These are phyloP conservation scores for Omphalotus guepiniiformis DNA, from an alignment of 768 basidiomycete genomes.

Conservation along the genomic window DNA sequence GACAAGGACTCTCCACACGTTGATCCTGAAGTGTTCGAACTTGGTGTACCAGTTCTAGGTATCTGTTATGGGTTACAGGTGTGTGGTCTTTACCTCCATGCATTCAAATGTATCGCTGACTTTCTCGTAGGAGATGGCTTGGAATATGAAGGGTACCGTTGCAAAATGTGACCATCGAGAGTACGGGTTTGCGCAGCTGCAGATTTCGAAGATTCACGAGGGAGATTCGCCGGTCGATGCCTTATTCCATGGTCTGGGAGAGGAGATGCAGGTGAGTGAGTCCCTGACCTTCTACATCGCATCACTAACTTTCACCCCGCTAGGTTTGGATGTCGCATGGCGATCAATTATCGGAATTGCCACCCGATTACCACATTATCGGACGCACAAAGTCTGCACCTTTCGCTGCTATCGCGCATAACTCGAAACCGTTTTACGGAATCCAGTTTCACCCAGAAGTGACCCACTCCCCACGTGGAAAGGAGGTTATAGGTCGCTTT, in stretches of 20 bases:
- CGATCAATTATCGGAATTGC: slow-evolving; percentile 82
- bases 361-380: slow-evolving; percentile 81
- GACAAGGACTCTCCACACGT: slow-evolving; percentile 90
- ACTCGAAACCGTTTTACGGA: slow-evolving; percentile 85
- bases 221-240: slow-evolving; percentile 53
- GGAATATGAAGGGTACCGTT: slow-evolving; percentile 81
- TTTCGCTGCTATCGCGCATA: slow-evolving; percentile 89
- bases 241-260: slow-evolving; percentile 83
- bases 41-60: slow-evolving; percentile 89
- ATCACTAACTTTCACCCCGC: neutral
- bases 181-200: slow-evolving; percentile 87
- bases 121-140: slow-evolving; percentile 79
- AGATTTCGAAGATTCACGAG: slow-evolving; percentile 60
- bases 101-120: neutral
- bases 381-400: slow-evolving; percentile 86
- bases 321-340: slow-evolving; percentile 99
- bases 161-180: slow-evolving; percentile 87
- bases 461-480: slow-evolving; percentile 87
- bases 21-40: slow-evolving; percentile 84
- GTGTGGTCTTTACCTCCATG: slow-evolving; percentile 13
- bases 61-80: slow-evolving; percentile 98
- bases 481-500: slow-evolving; percentile 84
- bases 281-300: neutral
- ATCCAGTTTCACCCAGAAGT: slow-evolving; percentile 99
- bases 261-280: slow-evolving; percentile 72